These are phyloP conservation scores for Suillus subalutaceus DNA, from an alignment of 768 basidiomycete species.

Conservation along the genomic window DNA sequence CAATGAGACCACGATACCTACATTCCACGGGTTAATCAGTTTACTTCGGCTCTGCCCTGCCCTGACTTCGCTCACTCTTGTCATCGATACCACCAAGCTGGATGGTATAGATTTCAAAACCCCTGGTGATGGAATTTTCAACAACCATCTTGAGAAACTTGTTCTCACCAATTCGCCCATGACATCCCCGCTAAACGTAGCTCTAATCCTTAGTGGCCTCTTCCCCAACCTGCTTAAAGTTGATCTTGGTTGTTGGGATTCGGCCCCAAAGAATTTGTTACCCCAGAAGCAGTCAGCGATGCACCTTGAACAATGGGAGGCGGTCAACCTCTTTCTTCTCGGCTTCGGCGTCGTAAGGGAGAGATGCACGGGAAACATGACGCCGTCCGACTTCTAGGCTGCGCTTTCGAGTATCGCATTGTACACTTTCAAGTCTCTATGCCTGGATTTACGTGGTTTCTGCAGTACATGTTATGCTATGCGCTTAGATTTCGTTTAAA, in stretches of 20 bases:
- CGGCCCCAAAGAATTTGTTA: conserved; percentile 21
- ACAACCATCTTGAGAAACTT: conserved; percentile 6
- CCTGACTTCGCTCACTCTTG: conserved; percentile 22
- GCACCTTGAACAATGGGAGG: neutral
- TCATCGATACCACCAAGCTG: conserved; percentile 19
- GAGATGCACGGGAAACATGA: neutral
- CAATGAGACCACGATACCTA: conserved; percentile 21
- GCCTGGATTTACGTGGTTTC: too few relatives aligned
- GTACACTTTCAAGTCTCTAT: too few relatives aligned
- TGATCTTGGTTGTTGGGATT: conserved; percentile 28
- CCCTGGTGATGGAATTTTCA: neutral
- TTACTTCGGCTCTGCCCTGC: conserved; percentile 19
- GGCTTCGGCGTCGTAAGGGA: neutral
- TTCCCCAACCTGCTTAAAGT: conserved; percentile 23
- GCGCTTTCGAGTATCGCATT: neutral
- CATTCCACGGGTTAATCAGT: conserved; percentile 17
- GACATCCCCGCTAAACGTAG: conserved; percentile 14
- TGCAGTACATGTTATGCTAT: too few relatives aligned
- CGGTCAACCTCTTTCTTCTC: neutral
- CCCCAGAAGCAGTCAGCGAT: neutral
- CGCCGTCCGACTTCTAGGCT: neutral
- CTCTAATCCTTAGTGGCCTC: conserved; percentile 15
- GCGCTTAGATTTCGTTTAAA: too few relatives aligned
- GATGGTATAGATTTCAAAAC: neutral
- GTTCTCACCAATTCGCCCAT: conserved; percentile 27